A percentile compares a stretch with the other conserved stretches of the same genome.
phyloP scores from a whole-genome alignment of 768 basidiomycete species.

The Rhizopogon vinicolor region DNA sequence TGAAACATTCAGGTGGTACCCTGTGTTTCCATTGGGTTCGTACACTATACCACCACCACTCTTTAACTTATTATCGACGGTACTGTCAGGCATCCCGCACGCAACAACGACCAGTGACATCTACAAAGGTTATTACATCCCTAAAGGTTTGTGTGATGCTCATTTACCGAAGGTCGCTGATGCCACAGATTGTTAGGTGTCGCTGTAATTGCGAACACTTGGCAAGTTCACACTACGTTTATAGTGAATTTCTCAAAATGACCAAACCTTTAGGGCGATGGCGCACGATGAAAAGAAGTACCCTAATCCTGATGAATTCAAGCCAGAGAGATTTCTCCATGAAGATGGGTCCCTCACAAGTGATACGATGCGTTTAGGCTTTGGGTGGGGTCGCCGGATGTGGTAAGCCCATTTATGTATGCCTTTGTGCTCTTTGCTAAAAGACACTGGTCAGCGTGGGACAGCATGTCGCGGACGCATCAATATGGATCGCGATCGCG shows the following conservation, averaged over 20 bases:
- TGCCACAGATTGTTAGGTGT: neutral
- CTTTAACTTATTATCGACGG: neutral
- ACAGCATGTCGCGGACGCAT: neutral
- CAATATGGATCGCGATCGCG: neutral
- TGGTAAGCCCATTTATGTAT: neutral
- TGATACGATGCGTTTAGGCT: neutral
- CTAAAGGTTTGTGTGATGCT: conserved; percentile 28
- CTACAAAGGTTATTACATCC: conserved; percentile 43
- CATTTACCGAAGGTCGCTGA: no score
- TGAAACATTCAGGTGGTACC: neutral
- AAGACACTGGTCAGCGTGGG: neutral
- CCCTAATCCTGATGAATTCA: conserved; percentile 21
- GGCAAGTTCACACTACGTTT: neutral
- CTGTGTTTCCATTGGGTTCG: neutral
- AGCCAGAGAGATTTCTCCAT: conserved; percentile 27
- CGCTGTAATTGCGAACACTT: neutral
- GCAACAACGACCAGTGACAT: conserved; percentile 28
- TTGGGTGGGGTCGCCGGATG: conserved; percentile 1
- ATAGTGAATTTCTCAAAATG: neutral
- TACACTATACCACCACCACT: neutral
- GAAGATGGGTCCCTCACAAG: conserved; percentile 4
- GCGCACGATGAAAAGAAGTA: conserved; percentile 6
- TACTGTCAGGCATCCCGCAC: conserved; percentile 14
- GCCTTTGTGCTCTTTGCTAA: no score
- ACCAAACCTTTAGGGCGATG: conserved; percentile 10